Evolutionary conservation across 768 basidiomycete genomes (phyloP).

Genomic region (Suillus ampliporus): DNA sequence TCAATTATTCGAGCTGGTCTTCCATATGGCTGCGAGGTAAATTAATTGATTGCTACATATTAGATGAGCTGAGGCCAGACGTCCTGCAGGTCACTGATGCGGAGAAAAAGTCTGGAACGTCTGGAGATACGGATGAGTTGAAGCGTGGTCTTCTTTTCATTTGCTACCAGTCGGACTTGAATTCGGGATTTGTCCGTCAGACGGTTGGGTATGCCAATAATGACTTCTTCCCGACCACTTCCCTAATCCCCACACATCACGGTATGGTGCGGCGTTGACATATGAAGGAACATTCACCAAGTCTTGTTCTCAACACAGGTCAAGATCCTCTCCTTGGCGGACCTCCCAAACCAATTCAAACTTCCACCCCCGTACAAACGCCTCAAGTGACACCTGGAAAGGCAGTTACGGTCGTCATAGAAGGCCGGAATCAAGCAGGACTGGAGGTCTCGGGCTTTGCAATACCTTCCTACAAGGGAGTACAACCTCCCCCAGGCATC

Average conservation of each 20-base stretch:
- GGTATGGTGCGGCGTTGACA: conserved; percentile 20
- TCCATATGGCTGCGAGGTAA: conserved; percentile 42
- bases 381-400: neutral
- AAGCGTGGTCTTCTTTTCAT: conserved; percentile 35
- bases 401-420: neutral
- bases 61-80: neutral
- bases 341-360: conserved; percentile 1
- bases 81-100: conserved; percentile 5
- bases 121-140: neutral
- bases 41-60: neutral
- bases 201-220: conserved; percentile 26
- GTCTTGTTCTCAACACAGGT: conserved; percentile 15
- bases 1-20: conserved; percentile 40
- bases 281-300: neutral
- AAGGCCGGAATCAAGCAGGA: neutral
- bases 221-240: conserved; percentile 27
- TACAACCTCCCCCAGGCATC: conserved; percentile 1
- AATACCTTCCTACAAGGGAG: neutral
- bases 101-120: neutral
- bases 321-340: conserved; percentile 34
- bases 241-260: conserved; percentile 20
- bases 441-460: conserved; percentile 14
- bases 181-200: conserved; percentile 44
- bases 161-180: conserved; percentile 43
- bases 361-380: neutral